Conservation (phyloP, 2,329 filamentous ascomycete genomes). For the Fusarium agapanthi region DNA sequence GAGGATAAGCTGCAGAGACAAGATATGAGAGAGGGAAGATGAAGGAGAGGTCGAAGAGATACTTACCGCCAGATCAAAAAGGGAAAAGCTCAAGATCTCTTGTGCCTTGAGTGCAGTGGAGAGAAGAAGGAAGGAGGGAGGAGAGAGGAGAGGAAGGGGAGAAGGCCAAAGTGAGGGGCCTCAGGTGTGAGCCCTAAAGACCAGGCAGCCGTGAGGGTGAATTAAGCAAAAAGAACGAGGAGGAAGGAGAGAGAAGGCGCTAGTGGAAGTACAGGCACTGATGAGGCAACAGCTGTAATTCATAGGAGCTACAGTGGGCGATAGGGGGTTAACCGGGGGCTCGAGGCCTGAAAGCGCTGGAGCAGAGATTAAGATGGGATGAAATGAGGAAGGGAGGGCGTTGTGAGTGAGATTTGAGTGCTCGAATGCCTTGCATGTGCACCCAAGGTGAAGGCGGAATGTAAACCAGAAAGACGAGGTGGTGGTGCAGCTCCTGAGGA, state of each 20-base stretch:
- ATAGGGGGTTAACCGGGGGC: background rate
- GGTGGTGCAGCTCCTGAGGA: background rate
- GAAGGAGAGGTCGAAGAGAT: background rate
- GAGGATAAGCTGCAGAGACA: background rate
- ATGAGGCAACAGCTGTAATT: background rate
- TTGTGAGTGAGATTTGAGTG: accelerated
- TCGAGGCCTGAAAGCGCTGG: no score
- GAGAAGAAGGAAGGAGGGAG: background rate
- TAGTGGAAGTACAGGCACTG: background rate
- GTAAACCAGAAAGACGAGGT: background rate
- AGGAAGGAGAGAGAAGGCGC: background rate
- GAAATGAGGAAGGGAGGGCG: accelerated
- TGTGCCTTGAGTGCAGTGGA: background rate
- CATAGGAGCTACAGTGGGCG: background rate
- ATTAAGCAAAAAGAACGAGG: background rate
- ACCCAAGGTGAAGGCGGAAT: background rate
- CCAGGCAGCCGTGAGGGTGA: background rate
- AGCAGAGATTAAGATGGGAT: background rate
- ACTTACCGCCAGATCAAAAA: background rate
- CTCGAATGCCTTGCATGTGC: background rate
- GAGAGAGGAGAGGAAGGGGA: background rate
- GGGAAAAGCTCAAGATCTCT: background rate
- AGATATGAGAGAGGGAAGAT: background rate
- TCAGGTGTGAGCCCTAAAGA: background rate
- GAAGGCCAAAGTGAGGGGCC: background rate